A percentile compares a stretch with the other conserved stretches of the same genome.
Conservation (phyloP, 2,329 filamentous ascomycete genomes). For the Monilinia vaccinii-corymbosi region DNA sequence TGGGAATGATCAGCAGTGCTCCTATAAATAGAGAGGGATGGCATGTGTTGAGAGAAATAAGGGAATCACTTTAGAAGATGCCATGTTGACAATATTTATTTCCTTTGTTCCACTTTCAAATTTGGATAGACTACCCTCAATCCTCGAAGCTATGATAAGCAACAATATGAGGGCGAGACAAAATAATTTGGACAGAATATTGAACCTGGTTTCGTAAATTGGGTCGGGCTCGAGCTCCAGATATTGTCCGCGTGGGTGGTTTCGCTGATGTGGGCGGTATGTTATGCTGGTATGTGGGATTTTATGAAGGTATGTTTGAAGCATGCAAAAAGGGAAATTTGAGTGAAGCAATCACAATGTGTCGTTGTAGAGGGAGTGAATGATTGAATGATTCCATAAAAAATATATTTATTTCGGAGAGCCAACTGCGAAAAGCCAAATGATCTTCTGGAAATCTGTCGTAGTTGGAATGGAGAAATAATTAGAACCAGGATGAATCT, state of each 20-base stretch:
- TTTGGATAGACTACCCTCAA: conserved; percentile 25
- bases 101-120: conserved; percentile 15
- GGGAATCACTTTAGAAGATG: conserved; percentile 50
- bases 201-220: conserved; percentile 13
- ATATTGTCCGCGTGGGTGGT: conserved; percentile 11
- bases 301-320: background rate
- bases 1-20: conserved; percentile 23
- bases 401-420: background rate
- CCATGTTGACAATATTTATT: conserved; percentile 39
- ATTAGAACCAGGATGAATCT: conserved; percentile 9
- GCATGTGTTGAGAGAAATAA: conserved; percentile 23
- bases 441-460: conserved; percentile 2
- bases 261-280: background rate
- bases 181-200: conserved; percentile 17
- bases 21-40: conserved; percentile 26
- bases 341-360: background rate
- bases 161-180: conserved; percentile 28
- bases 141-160: conserved; percentile 30
- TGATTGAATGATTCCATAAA: background rate
- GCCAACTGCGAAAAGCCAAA: background rate
- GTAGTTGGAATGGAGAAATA: conserved; percentile 11
- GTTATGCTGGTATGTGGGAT: background rate
- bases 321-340: background rate
- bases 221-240: conserved; percentile 18
- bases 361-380: background rate